Evolutionary conservation across 2,329 filamentous ascomycete genomes (phyloP).

Genomic region (Colletotrichum nymphaeae): DNA sequence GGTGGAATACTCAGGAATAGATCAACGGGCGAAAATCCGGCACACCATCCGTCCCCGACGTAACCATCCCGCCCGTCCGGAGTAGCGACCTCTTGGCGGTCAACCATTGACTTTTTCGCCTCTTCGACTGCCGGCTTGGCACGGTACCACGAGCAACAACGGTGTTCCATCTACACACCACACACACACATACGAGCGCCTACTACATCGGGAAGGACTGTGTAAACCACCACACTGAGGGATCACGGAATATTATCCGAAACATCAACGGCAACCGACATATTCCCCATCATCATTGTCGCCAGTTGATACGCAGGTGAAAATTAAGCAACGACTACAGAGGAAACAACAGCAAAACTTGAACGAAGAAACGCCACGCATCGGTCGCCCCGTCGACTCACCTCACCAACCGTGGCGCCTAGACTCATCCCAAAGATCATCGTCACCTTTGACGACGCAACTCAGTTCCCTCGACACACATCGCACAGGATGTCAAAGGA

Average conservation of each 20-base stretch:
- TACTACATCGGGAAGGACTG: slow-evolving; percentile 15
- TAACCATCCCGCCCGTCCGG: background rate
- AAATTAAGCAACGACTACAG: background rate
- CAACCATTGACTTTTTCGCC: background rate
- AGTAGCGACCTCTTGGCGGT: background rate
- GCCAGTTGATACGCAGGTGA: background rate
- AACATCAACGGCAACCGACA: background rate
- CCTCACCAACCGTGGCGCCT: background rate
- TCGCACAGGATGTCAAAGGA: slow-evolving; percentile 18
- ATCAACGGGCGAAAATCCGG: background rate
- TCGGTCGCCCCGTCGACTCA: background rate
- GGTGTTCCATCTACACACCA: background rate
- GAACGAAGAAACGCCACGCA: background rate
- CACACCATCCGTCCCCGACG: background rate
- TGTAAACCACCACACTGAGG: background rate
- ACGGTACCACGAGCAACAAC: slow-evolving; percentile 1
- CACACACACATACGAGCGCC: slow-evolving; percentile 17
- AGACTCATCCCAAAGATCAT: background rate
- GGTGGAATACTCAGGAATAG: background rate
- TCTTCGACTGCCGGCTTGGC: slow-evolving; percentile 32
- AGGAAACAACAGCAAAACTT: background rate
- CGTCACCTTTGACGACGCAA: background rate
- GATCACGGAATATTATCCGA: background rate
- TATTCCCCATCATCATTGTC: background rate
- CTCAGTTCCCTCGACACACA: background rate